phyloP scores from a whole-genome alignment of 2,329 filamentous ascomycete species.

The Microdochium nivale region DNA sequence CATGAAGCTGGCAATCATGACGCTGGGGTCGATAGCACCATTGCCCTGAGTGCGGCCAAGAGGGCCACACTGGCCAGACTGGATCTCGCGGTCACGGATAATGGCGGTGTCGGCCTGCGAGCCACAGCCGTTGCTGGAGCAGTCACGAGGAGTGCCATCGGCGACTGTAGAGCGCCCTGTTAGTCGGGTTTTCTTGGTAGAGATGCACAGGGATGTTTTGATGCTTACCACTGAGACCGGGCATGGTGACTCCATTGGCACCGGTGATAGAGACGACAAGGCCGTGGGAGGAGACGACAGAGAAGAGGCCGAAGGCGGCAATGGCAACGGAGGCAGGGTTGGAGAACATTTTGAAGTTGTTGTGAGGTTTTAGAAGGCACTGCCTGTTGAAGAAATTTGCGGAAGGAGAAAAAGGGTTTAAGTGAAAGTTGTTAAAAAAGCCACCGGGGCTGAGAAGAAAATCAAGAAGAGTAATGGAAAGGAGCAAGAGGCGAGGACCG shows the following conservation, averaged over 20 bases:
- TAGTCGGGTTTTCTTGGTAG: background rate
- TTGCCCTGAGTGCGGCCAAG: conserved; percentile 56
- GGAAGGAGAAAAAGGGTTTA: conserved; percentile 1
- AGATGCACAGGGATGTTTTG: background rate
- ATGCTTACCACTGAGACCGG: conserved; percentile 16
- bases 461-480: conserved; percentile 3
- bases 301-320: conserved; percentile 15
- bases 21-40: conserved; percentile 47
- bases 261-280: conserved; percentile 20
- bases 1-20: conserved; percentile 54
- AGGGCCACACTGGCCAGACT: conserved; percentile 42
- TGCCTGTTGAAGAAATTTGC: background rate
- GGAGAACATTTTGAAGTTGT: conserved; percentile 13
- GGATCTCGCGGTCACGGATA: conserved; percentile 53
- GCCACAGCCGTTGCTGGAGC: conserved; percentile 50
- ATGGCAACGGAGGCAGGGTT: conserved; percentile 15
- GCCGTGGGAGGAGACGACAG: conserved; percentile 17
- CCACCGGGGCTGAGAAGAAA: conserved; percentile 17
- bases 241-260: conserved; percentile 22
- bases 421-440: conserved; percentile 5
- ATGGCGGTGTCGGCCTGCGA: conserved; percentile 64
- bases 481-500: conserved; percentile 7
- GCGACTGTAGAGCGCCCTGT: conserved; percentile 29
- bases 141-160: conserved; percentile 62
- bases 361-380: conserved; percentile 2